Conservation (phyloP, 2,329 filamentous ascomycete species). For the Nannizziopsis arthrosporioides region DNA sequence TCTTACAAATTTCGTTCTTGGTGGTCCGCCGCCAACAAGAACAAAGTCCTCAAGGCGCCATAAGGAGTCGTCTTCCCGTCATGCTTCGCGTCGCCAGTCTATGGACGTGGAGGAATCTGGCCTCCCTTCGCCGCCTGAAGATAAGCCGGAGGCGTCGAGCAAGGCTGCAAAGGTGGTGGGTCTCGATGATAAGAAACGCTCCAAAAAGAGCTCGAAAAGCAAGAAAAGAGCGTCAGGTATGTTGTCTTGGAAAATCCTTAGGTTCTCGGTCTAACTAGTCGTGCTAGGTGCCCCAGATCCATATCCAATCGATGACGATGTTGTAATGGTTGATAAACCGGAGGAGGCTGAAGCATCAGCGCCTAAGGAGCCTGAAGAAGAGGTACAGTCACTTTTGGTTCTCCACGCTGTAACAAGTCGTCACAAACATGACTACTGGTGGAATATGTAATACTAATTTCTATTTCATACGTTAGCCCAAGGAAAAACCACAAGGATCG, state of each 20-base stretch:
- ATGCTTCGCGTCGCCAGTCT: conserved; percentile 53
- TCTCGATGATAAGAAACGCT: conserved; percentile 37
- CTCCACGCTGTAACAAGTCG: neutral
- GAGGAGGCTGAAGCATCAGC: conserved; percentile 30
- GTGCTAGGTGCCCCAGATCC: conserved; percentile 38
- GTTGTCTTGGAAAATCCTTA: neutral
- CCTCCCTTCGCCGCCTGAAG: conserved; percentile 58
- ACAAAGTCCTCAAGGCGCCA: conserved; percentile 57
- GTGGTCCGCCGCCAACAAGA: conserved; percentile 46
- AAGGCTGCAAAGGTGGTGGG: conserved; percentile 74
- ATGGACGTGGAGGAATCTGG: conserved; percentile 52
- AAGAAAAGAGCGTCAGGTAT: conserved; percentile 11
- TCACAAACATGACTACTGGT: neutral
- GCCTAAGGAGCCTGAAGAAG: conserved; percentile 25
- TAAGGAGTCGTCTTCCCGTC: conserved; percentile 44
- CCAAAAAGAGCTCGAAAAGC: conserved; percentile 30
- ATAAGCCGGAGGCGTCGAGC: conserved; percentile 51
- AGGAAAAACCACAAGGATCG: conserved; percentile 24
- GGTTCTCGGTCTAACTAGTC: no score
- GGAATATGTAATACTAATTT: neutral
- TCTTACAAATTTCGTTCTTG: conserved; percentile 53
- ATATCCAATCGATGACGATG: conserved; percentile 54
- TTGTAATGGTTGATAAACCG: conserved; percentile 45
- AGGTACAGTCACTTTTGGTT: conserved; percentile 24
- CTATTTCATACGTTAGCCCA: conserved; percentile 20